These are phyloP conservation scores for Dendrobium officinale DNA, from an alignment of 106 monocot species.

Conservation along the genomic window DNA sequence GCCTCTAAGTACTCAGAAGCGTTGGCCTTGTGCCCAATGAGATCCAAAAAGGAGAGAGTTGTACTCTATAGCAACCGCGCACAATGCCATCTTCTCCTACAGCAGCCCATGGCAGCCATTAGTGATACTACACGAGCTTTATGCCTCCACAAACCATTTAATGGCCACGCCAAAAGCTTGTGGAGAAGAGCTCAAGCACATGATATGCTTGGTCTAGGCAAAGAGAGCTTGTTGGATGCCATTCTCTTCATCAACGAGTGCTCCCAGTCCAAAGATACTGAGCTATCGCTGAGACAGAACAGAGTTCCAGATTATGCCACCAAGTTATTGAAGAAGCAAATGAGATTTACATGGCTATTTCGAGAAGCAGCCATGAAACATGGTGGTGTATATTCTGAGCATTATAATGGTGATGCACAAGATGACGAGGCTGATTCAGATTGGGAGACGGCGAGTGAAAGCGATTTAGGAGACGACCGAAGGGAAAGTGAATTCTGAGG, in stretches of 20 bases:
- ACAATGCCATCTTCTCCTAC: conserved; percentile 90
- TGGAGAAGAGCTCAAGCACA: conserved; percentile 95
- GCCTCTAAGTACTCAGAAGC: conserved; percentile 88
- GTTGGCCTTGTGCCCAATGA: conserved; percentile 72
- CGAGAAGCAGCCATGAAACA: conserved; percentile 89
- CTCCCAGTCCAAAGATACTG: conserved; percentile 74
- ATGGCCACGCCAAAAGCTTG: conserved; percentile 79
- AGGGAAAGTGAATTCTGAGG: conserved; percentile 6
- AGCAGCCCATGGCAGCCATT: conserved; percentile 76
- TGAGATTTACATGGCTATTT: conserved; percentile 88
- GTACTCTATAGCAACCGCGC: conserved; percentile 88
- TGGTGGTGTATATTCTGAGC: conserved; percentile 54
- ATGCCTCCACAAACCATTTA: conserved; percentile 75
- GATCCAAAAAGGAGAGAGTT: conserved; percentile 86
- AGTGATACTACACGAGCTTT: conserved; percentile 90
- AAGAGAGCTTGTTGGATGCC: conserved; percentile 90
- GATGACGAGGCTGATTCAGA: conserved; percentile 81
- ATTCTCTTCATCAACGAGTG: conserved; percentile 85
- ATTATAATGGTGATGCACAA: conserved; percentile 33
- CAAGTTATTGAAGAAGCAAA: conserved; percentile 86
- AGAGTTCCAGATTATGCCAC: conserved; percentile 98
- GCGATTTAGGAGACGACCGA: conserved; percentile 44
- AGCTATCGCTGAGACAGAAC: conserved; percentile 61
- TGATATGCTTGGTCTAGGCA: conserved; percentile 79
- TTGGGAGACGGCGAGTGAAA: conserved; percentile 97